Percentiles rank a stretch among this genome's conserved stretches.
phyloP scores from a whole-genome alignment of 2,329 filamentous ascomycete species.

The Aphanoascus verrucosus region DNA sequence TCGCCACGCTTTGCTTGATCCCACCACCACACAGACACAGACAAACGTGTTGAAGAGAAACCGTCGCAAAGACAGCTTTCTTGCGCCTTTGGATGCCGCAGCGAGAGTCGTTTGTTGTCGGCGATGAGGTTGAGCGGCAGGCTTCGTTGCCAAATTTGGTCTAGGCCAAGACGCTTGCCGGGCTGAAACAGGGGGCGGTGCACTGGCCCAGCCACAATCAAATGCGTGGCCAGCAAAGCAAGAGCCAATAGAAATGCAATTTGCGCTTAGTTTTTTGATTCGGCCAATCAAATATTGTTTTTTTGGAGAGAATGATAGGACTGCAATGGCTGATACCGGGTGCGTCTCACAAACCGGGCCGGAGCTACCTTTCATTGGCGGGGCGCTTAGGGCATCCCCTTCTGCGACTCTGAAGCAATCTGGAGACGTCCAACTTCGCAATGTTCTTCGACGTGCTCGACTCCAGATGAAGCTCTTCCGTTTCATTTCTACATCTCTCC shows the following conservation, averaged over 20 bases:
- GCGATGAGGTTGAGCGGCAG: neutral
- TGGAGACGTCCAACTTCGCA: neutral
- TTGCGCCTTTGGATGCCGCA: neutral
- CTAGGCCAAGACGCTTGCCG: neutral
- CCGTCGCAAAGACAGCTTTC: neutral
- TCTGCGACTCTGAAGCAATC: neutral
- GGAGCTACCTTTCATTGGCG: neutral
- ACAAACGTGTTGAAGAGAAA: neutral
- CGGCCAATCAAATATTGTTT: no score
- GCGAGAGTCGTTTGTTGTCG: neutral
- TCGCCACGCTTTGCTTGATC: neutral
- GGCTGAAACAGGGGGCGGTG: slow-evolving; percentile 8
- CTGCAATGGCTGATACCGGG: neutral
- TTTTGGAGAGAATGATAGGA: no score
- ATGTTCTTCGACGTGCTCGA: neutral
- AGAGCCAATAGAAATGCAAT: neutral
- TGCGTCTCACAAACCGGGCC: neutral
- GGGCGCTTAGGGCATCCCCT: neutral
- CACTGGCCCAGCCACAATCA: neutral
- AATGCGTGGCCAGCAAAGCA: neutral
- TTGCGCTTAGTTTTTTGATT: neutral
- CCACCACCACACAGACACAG: neutral
- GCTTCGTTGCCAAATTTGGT: neutral
- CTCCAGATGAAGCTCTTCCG: no score
- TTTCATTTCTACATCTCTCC: no score